Conservation (phyloP, 2,329 filamentous ascomycete species). For the Colletotrichum agaves region DNA sequence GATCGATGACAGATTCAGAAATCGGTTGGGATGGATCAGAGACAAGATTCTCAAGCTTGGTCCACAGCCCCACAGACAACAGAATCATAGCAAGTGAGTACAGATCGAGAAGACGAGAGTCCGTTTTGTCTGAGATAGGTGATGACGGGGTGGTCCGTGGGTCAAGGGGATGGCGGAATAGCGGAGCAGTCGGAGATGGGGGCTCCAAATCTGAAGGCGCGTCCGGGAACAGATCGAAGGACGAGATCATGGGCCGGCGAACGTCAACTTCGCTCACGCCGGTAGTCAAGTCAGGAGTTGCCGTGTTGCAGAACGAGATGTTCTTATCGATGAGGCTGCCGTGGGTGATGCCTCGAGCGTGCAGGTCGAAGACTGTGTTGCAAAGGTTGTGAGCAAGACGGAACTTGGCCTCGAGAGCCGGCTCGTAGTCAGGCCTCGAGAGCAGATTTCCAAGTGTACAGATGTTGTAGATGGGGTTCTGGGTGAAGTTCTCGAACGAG, state of each 20-base stretch:
- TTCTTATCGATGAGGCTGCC: slow-evolving; percentile 76
- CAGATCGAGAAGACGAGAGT: slow-evolving; percentile 72
- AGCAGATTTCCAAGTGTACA: slow-evolving; percentile 67
- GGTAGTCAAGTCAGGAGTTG: slow-evolving; percentile 51
- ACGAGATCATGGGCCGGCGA: slow-evolving; percentile 75
- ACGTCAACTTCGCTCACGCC: slow-evolving; percentile 67
- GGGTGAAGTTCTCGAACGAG: slow-evolving; percentile 61
- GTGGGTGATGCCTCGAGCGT: slow-evolving; percentile 75
- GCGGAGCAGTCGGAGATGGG: slow-evolving; percentile 45
- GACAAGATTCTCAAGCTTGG: slow-evolving; percentile 67
- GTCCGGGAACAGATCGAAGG: slow-evolving; percentile 78
- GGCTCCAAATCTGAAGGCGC: slow-evolving; percentile 48
- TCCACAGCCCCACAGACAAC: slow-evolving; percentile 81
- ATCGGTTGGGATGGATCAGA: slow-evolving; percentile 60
- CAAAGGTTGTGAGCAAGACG: slow-evolving; percentile 77
- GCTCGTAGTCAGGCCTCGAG: slow-evolving; percentile 64
- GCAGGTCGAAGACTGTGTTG: slow-evolving; percentile 78
- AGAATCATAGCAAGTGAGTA: slow-evolving; percentile 80
- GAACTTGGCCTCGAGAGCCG: slow-evolving; percentile 80
- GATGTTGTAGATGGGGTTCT: slow-evolving; percentile 61
- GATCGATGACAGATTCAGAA: slow-evolving; percentile 69
- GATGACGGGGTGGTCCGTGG: slow-evolving; percentile 62
- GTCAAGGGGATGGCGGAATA: slow-evolving; percentile 76
- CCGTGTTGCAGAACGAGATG: slow-evolving; percentile 70
- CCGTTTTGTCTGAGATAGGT: slow-evolving; percentile 59